Percentiles rank a stretch among this genome's conserved stretches.
Conservation (phyloP, 768 basidiomycete genomes). For the Macrolepiota albuminosa region DNA sequence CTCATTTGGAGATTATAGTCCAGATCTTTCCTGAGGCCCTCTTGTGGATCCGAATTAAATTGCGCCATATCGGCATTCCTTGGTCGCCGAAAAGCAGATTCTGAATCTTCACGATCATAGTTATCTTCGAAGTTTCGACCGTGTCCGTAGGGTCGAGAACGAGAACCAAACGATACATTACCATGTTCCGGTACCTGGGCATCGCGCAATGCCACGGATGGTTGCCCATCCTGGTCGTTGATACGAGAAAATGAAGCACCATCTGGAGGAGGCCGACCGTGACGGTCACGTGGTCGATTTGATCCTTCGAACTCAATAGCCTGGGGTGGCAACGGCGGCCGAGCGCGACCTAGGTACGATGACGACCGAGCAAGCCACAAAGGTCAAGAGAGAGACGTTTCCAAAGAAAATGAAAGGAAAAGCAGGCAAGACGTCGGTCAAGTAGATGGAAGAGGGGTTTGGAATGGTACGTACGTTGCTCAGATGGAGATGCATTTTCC, state of each 20-base stretch:
- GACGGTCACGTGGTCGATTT: constrained; percentile 7
- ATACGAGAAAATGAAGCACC: background rate
- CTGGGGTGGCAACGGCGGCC: constrained; percentile 44
- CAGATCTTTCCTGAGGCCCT: background rate
- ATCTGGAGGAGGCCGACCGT: constrained; percentile 1
- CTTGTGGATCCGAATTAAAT: background rate
- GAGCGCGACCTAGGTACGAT: constrained; percentile 29
- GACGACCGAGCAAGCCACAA: background rate
- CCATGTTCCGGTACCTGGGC: background rate
- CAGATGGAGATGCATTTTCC: constrained; percentile 16
- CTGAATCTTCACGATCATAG: background rate
- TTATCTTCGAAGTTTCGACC: background rate
- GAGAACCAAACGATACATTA: background rate
- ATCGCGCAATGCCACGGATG: background rate
- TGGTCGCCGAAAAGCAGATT: background rate
- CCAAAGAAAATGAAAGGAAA: constrained; percentile 10
- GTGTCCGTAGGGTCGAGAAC: background rate
- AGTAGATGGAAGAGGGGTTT: constrained; percentile 17
- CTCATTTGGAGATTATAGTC: background rate
- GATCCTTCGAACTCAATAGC: constrained; percentile 28
- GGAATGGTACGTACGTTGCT: constrained; percentile 28
- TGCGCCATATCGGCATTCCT: background rate
- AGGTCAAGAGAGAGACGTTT: constrained; percentile 2
- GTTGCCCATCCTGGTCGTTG: background rate
- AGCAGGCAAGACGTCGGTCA: constrained; percentile 15